Base-by-base conservation (phyloP, 495 filamentous ascomycete species). In the Halenospora varia region DNA sequence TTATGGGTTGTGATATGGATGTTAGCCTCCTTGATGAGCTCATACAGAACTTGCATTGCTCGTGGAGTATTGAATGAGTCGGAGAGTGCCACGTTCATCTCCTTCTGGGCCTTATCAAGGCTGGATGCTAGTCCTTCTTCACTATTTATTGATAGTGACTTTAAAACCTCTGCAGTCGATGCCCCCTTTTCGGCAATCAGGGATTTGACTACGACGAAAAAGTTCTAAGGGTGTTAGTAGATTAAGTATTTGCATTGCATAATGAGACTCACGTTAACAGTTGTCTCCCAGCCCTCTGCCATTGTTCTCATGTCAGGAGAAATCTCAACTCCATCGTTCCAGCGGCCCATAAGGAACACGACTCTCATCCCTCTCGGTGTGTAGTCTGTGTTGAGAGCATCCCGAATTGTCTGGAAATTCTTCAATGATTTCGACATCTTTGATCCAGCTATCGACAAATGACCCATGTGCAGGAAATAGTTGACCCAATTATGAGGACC, bases 401-500 rank as follows among this genome's bases (percentile, higher is more conserved):
- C 88, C 9, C 88, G 82, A 58, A 98, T 96, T 0, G 94, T 96
- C n/a, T 88, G 90, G 70, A 97, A 98, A 72, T 97, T 98, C 76
- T 98, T 97, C 55, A 97, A 69, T 4, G 82, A 88, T 71, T 97
- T 97, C 48, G 85, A 89, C 94, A 98, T 98, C 69, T 98, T 98
- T 4, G 83, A 87, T 0, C 94, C 93, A 35, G 84, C 78, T 55
- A 98, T 97, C 19, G 85, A 88, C 45, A 97, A 74, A 69, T 98
- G 93, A 6, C 93, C 93, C 88, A 95, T 96, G 68, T 97, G 93
- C 54, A 97, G 66, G 71, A 98, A 98, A 72, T 98, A 96, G 64
- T 93, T 96, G 29, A 67, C 65, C 65, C 65, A 67, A 48, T 45
- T 67, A 46, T 81, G 77, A 15, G 26, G 47, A 23, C 66, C 67